phyloP scores from a whole-genome alignment of 1,284 basidiomycete species.

The Pseudozyma tsukubaensis region DNA sequence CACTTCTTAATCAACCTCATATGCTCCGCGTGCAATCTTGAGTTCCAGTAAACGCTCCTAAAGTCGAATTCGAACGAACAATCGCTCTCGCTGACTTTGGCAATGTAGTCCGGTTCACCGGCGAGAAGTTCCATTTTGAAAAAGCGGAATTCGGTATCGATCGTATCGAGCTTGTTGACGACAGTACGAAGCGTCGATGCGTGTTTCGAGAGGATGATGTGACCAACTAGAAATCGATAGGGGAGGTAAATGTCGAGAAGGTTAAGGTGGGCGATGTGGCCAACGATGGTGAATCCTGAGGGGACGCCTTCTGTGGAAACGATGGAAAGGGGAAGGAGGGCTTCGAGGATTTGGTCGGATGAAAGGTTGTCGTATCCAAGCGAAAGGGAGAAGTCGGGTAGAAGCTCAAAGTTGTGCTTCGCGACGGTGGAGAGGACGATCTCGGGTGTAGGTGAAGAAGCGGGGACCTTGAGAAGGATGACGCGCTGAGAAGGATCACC shows the following conservation, averaged over 20 bases:
- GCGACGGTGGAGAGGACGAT: slow-evolving; percentile 10
- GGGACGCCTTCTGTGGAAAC: slow-evolving; percentile 77
- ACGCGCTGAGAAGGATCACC: slow-evolving; percentile 32
- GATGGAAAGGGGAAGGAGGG: slow-evolving; percentile 30
- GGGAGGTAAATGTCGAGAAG: slow-evolving; percentile 89
- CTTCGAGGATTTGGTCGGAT: slow-evolving; percentile 45
- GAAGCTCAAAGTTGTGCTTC: slow-evolving; percentile 17
- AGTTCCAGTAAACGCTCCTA: slow-evolving; percentile 97
- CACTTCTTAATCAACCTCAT: slow-evolving; percentile 82
- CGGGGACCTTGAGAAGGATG: slow-evolving; percentile 40
- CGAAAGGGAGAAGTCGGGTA: slow-evolving; percentile 5
- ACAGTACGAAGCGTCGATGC: slow-evolving; percentile 83
- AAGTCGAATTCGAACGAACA: slow-evolving; percentile 95
- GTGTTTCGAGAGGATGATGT: slow-evolving; percentile 75
- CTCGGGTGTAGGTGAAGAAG: slow-evolving; percentile 20
- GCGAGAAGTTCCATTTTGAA: slow-evolving; percentile 98
- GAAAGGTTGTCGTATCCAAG: slow-evolving; percentile 38
- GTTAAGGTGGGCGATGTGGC: slow-evolving; percentile 92
- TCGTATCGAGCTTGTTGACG: slow-evolving; percentile 92
- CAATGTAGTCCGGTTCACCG: slow-evolving; percentile 84
- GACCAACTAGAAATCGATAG: slow-evolving; percentile 89
- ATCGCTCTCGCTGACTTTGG: slow-evolving; percentile 73
- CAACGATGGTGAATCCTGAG: slow-evolving; percentile 85
- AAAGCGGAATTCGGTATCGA: slow-evolving; percentile 87
- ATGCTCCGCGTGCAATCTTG: slow-evolving; percentile 90